Conservation (phyloP, 1,139 yeast genomes). For the Candida gigantensis region DNA sequence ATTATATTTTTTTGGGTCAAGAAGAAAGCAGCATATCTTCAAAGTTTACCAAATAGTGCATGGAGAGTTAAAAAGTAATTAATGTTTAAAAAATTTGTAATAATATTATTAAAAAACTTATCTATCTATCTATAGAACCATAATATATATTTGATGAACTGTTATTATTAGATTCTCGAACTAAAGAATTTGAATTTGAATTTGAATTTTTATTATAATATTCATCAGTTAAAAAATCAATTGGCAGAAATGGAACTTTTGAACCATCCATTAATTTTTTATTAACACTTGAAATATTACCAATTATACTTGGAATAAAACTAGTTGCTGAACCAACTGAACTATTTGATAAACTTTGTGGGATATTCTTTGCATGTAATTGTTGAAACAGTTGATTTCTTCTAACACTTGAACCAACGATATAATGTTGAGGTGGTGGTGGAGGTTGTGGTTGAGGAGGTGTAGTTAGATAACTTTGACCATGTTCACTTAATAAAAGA, state of each 20-base stretch:
- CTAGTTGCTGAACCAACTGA: conserved; percentile 26
- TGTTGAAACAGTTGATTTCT: conserved; percentile 1
- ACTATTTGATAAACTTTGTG: conserved; percentile 7
- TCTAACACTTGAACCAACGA: conserved; percentile 6
- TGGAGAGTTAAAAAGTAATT: conserved; percentile 56
- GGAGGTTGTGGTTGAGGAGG: no score
- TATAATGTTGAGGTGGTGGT: conserved; percentile 12
- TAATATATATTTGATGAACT: conserved; percentile 4
- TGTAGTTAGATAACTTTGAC: no score
- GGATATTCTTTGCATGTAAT: conserved; percentile 2
- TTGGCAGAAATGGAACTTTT: conserved; percentile 46
- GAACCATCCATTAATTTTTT: conserved; percentile 38
- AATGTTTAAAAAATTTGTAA: neutral
- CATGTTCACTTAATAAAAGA: conserved; percentile 2
- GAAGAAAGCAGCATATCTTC: conserved; percentile 56
- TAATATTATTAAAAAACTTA: neutral
- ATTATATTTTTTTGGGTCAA: conserved; percentile 71
- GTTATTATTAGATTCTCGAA: neutral
- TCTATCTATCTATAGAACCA: conserved; percentile 7
- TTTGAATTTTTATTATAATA: conserved; percentile 17
- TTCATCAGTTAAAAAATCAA: conserved; percentile 41
- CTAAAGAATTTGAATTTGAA: conserved; percentile 17
- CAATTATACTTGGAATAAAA: conserved; percentile 45
- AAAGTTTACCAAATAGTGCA: conserved; percentile 61
- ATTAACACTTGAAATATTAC: conserved; percentile 40